Evolutionary conservation across 257 asterid genomes (phyloP), one percentile per base, ranked within the genome.

Genomic region (Solanum habrochaites): DNA sequence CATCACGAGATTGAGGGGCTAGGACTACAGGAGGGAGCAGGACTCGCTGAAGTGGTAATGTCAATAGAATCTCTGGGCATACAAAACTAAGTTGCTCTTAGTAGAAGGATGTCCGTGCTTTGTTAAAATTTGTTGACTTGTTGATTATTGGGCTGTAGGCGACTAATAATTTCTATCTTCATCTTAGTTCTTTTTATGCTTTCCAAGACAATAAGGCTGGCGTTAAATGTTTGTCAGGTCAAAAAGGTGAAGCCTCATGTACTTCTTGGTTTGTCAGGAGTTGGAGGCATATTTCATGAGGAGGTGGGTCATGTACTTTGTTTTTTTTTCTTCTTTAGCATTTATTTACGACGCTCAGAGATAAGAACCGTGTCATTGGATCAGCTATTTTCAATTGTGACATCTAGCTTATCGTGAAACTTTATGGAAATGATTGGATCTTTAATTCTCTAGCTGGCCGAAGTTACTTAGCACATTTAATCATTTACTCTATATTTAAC

Each of bases 231-330:
- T 91, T 47, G 94, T 92, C 98, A 97, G 99, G 97, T 97, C 85
- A 93, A 94, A 89, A 95, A 95, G 90, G 99, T 96, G 83, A 97
- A 94, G 91, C 99, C 99, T 29, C 98, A 96, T 71, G 98, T 96
- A 92, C 98, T 97, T 91, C 98, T 97, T 90, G 99, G 99, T 88
- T 93, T 97, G 91, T 97, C 99, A 52, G 99, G 98, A 92, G 99
- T 95, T 86, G 99, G 99, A 35, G 98, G 98, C 52, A 87, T 97
- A 88, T 97, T 97, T 88, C 90, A 82, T 88, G 98, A 96, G 90
- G 98, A 96, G 99, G 99, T 97, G 88, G 71, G 83, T 87, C 62
- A 4, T 86, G 16, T 20, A 15, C 39, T 25, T 85, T 25, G 52
- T 32, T 40, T 32, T 31, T 37, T 35, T 37, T 52, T 84, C 45